Percentiles rank a stretch among this genome's conserved stretches.
phyloP scores from a whole-genome alignment of 1,284 basidiomycete genomes.

The Violaceomyces palustris region DNA sequence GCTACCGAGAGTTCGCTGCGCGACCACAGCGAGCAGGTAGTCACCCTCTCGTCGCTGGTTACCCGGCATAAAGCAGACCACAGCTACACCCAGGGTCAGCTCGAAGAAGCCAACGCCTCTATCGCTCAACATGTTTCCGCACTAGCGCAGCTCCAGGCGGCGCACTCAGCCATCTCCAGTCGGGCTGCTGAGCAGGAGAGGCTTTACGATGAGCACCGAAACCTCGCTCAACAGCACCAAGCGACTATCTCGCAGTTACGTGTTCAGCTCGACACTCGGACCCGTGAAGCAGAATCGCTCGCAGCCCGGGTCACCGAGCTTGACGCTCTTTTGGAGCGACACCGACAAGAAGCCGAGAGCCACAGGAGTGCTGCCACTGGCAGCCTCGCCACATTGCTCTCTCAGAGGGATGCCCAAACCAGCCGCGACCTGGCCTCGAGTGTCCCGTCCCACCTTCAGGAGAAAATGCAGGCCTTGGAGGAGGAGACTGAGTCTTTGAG shows the following conservation, averaged over 20 bases:
- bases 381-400: conserved; percentile 42
- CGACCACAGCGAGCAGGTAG: conserved; percentile 72
- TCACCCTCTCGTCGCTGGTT: conserved; percentile 68
- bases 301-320: conserved; percentile 69
- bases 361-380: conserved; percentile 44
- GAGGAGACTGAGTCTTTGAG: conserved; percentile 45
- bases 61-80: conserved; percentile 78
- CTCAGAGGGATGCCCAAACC: conserved; percentile 21
- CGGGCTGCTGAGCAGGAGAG: conserved; percentile 77
- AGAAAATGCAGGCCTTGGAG: conserved; percentile 44
- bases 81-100: conserved; percentile 62
- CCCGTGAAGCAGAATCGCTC: conserved; percentile 53
- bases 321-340: conserved; percentile 65
- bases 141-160: conserved; percentile 75
- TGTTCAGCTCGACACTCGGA: conserved; percentile 63
- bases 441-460: conserved; percentile 33
- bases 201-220: conserved; percentile 58
- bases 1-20: conserved; percentile 66
- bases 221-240: conserved; percentile 42
- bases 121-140: conserved; percentile 79
- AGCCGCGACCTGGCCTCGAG: conserved; percentile 15
- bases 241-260: conserved; percentile 69
- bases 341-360: conserved; percentile 44
- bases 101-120: conserved; percentile 60
- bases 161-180: conserved; percentile 68